Percentiles rank a stretch among this genome's conserved stretches.
phyloP scores from a whole-genome alignment of 208 protist genomes.

The Leishmania guyanensis region DNA sequence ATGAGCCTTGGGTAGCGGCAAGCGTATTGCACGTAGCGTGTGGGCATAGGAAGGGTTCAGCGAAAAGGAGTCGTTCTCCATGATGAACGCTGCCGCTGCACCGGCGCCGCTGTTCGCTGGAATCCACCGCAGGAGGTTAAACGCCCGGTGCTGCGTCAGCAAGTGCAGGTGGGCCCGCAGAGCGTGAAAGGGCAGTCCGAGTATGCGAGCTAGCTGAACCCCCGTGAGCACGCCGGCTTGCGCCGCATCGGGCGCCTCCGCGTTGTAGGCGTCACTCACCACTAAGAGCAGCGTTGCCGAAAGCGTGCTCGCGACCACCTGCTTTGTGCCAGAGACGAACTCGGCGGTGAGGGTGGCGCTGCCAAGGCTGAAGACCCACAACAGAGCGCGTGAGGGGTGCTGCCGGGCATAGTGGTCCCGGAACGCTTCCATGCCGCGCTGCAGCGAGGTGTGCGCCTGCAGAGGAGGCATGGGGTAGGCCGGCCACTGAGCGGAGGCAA shows the following conservation, averaged over 20 bases:
- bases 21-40: constrained; percentile 50
- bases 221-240: constrained; percentile 24
- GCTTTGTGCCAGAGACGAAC: constrained; percentile 55
- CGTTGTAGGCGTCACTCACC: constrained; percentile 50
- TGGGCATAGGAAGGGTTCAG: constrained; percentile 62
- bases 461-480: constrained; percentile 43
- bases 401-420: constrained; percentile 49
- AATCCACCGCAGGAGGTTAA: constrained; percentile 21
- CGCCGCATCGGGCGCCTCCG: not conserved
- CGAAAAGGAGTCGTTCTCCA: constrained; percentile 44
- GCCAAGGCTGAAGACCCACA: constrained; percentile 71
- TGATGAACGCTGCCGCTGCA: constrained; percentile 16
- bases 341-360: constrained; percentile 50
- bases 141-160: constrained; percentile 33
- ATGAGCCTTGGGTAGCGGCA: constrained; percentile 38
- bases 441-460: constrained; percentile 47
- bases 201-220: constrained; percentile 12
- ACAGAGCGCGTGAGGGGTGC: constrained; percentile 63
- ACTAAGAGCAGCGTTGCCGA: constrained; percentile 69
- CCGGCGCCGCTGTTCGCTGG: constrained; percentile 2
- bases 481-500: constrained; percentile 56
- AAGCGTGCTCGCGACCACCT: constrained; percentile 56
- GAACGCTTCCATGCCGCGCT: constrained; percentile 43
- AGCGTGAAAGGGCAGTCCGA: constrained; percentile 29
- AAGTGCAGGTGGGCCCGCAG: constrained; percentile 30